Conservation (phyloP, 495 filamentous ascomycete genomes). For the Penicillium egyptiacum region DNA sequence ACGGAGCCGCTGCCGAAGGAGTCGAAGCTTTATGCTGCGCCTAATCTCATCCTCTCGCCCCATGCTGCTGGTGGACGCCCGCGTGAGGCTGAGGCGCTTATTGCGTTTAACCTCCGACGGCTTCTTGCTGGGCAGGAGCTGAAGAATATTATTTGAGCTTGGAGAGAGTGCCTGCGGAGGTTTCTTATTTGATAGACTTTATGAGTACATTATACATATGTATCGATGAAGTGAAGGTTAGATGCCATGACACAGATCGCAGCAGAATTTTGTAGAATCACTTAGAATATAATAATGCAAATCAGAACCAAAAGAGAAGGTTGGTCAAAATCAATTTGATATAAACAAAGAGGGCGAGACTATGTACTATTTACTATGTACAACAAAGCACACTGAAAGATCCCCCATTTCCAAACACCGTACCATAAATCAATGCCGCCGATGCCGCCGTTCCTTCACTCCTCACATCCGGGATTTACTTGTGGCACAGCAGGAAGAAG, state of each 20-base stretch:
- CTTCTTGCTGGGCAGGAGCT: slow-evolving; percentile 54
- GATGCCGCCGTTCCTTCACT: not conserved
- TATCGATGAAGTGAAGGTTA: not conserved
- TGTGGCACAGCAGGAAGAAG: slow-evolving; percentile 28
- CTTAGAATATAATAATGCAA: not conserved
- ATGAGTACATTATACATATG: not conserved
- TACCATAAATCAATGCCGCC: not conserved
- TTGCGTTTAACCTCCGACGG: slow-evolving; percentile 53
- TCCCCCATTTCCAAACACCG: not conserved
- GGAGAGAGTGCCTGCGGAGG: not conserved
- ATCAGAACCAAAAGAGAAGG: not conserved
- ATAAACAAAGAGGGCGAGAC: not conserved
- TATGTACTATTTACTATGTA: slow-evolving; percentile 11
- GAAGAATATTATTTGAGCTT: slow-evolving; percentile 46
- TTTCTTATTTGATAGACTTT: not conserved
- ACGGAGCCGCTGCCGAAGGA: slow-evolving; percentile 50
- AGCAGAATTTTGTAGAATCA: not conserved
- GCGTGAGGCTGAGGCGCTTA: slow-evolving; percentile 49
- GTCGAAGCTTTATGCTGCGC: slow-evolving; percentile 50
- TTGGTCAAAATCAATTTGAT: not conserved
- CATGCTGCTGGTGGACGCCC: slow-evolving; percentile 69
- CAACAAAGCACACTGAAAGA: not conserved
- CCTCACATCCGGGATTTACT: slow-evolving; percentile 9
- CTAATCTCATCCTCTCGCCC: slow-evolving; percentile 58
- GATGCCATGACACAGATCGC: not conserved